These are phyloP conservation scores for Gymnopilus dilepis DNA, from an alignment of 768 basidiomycete species.

Conservation along the genomic window DNA sequence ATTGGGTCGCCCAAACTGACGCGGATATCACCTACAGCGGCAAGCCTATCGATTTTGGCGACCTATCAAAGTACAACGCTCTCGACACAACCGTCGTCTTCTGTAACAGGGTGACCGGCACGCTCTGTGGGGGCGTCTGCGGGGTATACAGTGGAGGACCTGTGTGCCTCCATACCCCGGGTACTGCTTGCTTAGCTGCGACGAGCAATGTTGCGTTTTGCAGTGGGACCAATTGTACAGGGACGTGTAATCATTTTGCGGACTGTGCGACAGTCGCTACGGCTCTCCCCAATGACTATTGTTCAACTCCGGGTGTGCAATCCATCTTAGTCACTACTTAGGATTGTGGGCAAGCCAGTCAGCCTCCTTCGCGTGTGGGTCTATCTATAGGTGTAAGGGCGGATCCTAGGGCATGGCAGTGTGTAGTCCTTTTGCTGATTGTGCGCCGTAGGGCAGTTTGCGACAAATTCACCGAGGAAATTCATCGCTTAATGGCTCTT, in stretches of 20 bases:
- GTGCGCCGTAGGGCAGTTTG: no score
- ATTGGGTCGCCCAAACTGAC: constrained; percentile 20
- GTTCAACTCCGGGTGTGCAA: constrained; percentile 33
- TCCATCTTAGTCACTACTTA: constrained; percentile 27
- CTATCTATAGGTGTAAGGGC: no score
- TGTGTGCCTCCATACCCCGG: constrained; percentile 31
- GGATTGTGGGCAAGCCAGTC: no score
- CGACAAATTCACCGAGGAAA: no score
- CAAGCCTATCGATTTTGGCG: constrained; percentile 1
- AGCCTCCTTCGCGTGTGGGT: no score
- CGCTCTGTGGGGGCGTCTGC: constrained; percentile 37
- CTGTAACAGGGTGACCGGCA: constrained; percentile 28
- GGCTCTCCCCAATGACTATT: constrained; percentile 31
- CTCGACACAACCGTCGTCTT: constrained; percentile 32
- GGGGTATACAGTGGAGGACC: constrained; percentile 35
- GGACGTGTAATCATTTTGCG: constrained; percentile 28
- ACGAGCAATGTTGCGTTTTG: constrained; percentile 37
- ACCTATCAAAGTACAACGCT: background rate
- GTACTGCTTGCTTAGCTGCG: constrained; percentile 36
- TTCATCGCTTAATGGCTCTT: no score
- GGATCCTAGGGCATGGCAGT: no score
- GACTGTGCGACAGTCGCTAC: constrained; percentile 34
- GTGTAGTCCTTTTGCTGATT: no score
- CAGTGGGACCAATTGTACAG: constrained; percentile 25
- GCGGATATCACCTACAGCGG: constrained; percentile 20